Evolutionary conservation across 2,329 filamentous ascomycete species (phyloP).

Genomic region (Huntiella savannae): DNA sequence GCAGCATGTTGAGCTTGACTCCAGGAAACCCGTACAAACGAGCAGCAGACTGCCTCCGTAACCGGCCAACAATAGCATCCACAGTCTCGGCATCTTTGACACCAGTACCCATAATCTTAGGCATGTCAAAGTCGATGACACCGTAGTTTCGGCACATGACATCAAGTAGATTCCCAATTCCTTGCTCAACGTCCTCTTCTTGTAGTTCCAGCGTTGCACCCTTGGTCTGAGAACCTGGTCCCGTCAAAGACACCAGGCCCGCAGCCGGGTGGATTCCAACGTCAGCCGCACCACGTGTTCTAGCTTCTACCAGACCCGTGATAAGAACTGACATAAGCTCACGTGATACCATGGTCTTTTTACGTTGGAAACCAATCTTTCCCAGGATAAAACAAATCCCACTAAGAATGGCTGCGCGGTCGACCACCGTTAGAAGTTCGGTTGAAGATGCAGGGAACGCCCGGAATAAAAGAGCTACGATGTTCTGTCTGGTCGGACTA

Average conservation of each 20-base stretch:
- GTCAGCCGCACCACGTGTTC: constrained; percentile 86
- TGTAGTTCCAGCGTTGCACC: constrained; percentile 32
- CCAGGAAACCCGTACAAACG: constrained; percentile 58
- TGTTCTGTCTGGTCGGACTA: constrained; percentile 39
- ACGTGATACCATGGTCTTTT: constrained; percentile 76
- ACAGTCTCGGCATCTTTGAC: constrained; percentile 21
- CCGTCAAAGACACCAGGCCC: constrained; percentile 55
- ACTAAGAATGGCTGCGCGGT: constrained; percentile 61
- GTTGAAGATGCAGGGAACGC: constrained; percentile 50
- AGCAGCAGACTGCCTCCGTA: constrained; percentile 36
- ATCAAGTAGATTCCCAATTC: constrained; percentile 43
- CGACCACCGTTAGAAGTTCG: constrained; percentile 50
- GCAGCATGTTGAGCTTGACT: constrained; percentile 71
- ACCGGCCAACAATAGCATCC: constrained; percentile 35
- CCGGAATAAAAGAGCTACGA: constrained; percentile 45
- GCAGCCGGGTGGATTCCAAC: constrained; percentile 89
- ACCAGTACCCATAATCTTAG: constrained; percentile 12
- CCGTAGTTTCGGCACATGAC: constrained; percentile 45
- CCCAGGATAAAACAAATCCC: constrained; percentile 79
- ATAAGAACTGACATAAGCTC: constrained; percentile 72
- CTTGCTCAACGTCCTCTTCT: constrained; percentile 45
- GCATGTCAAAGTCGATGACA: constrained; percentile 32
- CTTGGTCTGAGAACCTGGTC: constrained; percentile 30
- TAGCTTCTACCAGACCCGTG: constrained; percentile 69
- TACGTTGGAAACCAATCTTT: constrained; percentile 59